phyloP scores from a whole-genome alignment of 768 basidiomycete genomes.

The Fomitopsis serialis region DNA sequence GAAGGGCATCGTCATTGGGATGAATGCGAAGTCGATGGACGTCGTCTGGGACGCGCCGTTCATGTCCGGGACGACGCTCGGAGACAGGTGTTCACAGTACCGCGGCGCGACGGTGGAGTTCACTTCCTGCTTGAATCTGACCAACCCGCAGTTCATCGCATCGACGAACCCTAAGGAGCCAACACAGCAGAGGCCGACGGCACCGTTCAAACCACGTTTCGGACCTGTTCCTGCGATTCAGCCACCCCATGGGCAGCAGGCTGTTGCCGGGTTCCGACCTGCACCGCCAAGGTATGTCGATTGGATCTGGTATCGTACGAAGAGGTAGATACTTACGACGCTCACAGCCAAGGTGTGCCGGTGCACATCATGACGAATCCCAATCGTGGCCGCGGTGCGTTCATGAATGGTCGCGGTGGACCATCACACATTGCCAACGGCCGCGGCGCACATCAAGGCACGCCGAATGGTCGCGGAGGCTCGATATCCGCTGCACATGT shows the following conservation, averaged over 20 bases:
- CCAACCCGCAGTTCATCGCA: slow-evolving; percentile 77
- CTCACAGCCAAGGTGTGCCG: slow-evolving; percentile 28
- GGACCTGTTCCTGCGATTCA: slow-evolving; percentile 63
- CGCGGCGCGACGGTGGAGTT: slow-evolving; percentile 88
- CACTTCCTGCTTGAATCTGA: slow-evolving; percentile 85
- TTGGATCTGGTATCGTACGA: not conserved
- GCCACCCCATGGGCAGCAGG: slow-evolving; percentile 45
- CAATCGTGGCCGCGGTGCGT: slow-evolving; percentile 42
- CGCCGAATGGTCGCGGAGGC: slow-evolving; percentile 29
- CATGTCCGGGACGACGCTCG: slow-evolving; percentile 85
- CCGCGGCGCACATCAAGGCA: not conserved
- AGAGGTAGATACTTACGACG: not conserved
- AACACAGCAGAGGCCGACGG: slow-evolving; percentile 35
- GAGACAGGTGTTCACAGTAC: slow-evolving; percentile 89
- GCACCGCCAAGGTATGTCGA: slow-evolving; percentile 34
- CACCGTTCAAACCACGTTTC: slow-evolving; percentile 61
- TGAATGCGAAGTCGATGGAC: slow-evolving; percentile 86
- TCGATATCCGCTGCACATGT: slow-evolving; percentile 8
- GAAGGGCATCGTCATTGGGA: slow-evolving; percentile 91
- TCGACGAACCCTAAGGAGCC: slow-evolving; percentile 61
- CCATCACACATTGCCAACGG: slow-evolving; percentile 11
- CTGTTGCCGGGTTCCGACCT: slow-evolving; percentile 63
- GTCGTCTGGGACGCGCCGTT: slow-evolving; percentile 96
- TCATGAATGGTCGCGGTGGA: slow-evolving; percentile 15
- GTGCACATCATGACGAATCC: slow-evolving; percentile 79